A percentile compares a stretch with the other conserved stretches of the same genome.
These are phyloP conservation scores for Lodderomyces orthopsilosis DNA, from an alignment of 1,139 yeast species.

Conservation along the genomic window DNA sequence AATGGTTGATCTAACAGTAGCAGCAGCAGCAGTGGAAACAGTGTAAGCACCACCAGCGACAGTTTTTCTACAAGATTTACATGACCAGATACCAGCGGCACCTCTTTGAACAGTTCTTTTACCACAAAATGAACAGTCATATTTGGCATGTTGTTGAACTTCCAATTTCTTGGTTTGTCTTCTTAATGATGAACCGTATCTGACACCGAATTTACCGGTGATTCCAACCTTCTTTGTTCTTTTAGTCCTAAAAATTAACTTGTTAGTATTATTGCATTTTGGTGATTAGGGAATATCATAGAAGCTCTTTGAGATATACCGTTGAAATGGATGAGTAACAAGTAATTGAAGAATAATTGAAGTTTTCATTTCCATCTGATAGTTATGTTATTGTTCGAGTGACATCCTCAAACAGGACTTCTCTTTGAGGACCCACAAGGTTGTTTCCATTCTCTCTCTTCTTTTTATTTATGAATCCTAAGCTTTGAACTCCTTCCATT, in stretches of 20 bases:
- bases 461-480: too few relatives aligned
- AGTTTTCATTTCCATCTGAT: too few relatives aligned
- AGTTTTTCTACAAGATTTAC: slow-evolving; percentile 92
- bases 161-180: slow-evolving; percentile 99
- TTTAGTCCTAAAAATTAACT: slow-evolving; percentile 69
- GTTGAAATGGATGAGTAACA: too few relatives aligned
- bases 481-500: too few relatives aligned
- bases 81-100: slow-evolving; percentile 98
- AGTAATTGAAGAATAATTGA: too few relatives aligned
- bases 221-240: slow-evolving; percentile 99
- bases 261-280: slow-evolving; percentile 35
- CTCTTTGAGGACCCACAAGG: too few relatives aligned
- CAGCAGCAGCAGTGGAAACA: slow-evolving; percentile 98
- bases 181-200: slow-evolving; percentile 99
- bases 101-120: slow-evolving; percentile 97
- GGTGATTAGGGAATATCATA: too few relatives aligned
- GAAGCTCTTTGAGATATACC: too few relatives aligned
- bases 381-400: too few relatives aligned
- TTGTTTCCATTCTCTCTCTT: too few relatives aligned
- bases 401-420: too few relatives aligned
- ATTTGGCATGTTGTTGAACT: slow-evolving; percentile 97
- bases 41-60: slow-evolving; percentile 99
- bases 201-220: slow-evolving; percentile 99
- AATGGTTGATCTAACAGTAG: slow-evolving; percentile 99
- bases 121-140: slow-evolving; percentile 99